Conservation (phyloP, 2,329 filamentous ascomycete species). For the Neoascochyta sp. region DNA sequence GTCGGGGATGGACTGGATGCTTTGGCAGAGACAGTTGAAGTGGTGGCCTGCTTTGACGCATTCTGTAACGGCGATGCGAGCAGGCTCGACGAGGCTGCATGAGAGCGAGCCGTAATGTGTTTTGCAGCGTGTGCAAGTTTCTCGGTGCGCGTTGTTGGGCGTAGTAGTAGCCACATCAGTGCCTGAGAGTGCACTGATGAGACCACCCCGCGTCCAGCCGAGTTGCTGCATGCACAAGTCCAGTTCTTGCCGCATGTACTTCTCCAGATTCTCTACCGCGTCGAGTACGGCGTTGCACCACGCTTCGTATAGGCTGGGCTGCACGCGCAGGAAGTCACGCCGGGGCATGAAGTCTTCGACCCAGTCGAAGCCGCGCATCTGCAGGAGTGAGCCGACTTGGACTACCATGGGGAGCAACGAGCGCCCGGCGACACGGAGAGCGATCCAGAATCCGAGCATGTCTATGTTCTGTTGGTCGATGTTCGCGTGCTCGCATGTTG, state of each 20-base stretch:
- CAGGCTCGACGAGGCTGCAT: conserved; percentile 8
- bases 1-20: background rate
- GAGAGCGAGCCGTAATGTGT: conserved; percentile 3
- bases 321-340: conserved; percentile 6
- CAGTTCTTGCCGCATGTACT: conserved; percentile 4
- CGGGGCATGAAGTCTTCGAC: conserved; percentile 9
- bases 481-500: background rate
- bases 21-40: conserved; percentile 6
- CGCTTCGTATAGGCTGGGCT: conserved; percentile 11
- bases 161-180: too few relatives aligned
- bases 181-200: conserved; percentile 1
- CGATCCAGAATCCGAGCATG: conserved; percentile 6
- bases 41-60: conserved; percentile 6
- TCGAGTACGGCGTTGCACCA: conserved; percentile 11
- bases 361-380: conserved; percentile 15
- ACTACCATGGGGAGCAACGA: conserved; percentile 10
- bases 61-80: conserved; percentile 8
- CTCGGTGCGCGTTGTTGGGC: background rate
- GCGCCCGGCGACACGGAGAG: conserved; percentile 7
- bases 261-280: conserved; percentile 6
- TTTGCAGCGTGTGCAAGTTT: conserved; percentile 4
- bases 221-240: conserved; percentile 1
- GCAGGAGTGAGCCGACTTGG: conserved; percentile 11
- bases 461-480: conserved; percentile 3
- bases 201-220: conserved; percentile 1